Percentiles rank a stretch among this genome's conserved stretches.
phyloP scores from a whole-genome alignment of 2,329 filamentous ascomycete species.

The Ophiostoma piceae region DNA sequence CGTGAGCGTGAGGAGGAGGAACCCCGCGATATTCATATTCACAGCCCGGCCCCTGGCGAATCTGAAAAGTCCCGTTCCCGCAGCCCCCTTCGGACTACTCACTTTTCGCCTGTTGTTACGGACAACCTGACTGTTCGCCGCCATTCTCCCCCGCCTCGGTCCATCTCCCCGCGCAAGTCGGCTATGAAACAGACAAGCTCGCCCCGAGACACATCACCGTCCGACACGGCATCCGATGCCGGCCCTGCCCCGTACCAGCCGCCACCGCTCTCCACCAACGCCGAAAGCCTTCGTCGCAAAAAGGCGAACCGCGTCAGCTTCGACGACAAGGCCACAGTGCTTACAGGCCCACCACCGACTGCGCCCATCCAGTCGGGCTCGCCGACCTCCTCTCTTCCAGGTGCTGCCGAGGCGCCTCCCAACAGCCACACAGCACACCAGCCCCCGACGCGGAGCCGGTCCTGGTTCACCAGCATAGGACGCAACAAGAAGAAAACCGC shows the following conservation, averaged over 20 bases:
- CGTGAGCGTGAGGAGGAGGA: constrained; percentile 30
- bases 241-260: neutral
- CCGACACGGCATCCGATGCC: constrained; percentile 45
- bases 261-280: constrained; percentile 15
- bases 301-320: constrained; percentile 73
- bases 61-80: constrained; percentile 42
- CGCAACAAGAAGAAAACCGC: constrained; percentile 46
- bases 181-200: constrained; percentile 64
- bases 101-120: constrained; percentile 54
- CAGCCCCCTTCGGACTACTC: constrained; percentile 63
- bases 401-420: constrained; percentile 18
- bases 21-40: constrained; percentile 25
- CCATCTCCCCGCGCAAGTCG: constrained; percentile 71
- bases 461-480: constrained; percentile 50
- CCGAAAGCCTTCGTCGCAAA: constrained; percentile 41
- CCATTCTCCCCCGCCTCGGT: constrained; percentile 65
- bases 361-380: constrained; percentile 6
- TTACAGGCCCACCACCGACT: constrained; percentile 30
- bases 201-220: constrained; percentile 48
- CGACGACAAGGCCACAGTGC: constrained; percentile 51
- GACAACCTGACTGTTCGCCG: constrained; percentile 48
- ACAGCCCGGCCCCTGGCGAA: neutral
- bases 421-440: constrained; percentile 14
- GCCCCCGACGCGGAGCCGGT: constrained; percentile 35
- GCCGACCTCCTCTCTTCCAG: constrained; percentile 14